Base-by-base conservation (phyloP, 768 basidiomycete species). In the Auriscalpium vulgare region DNA sequence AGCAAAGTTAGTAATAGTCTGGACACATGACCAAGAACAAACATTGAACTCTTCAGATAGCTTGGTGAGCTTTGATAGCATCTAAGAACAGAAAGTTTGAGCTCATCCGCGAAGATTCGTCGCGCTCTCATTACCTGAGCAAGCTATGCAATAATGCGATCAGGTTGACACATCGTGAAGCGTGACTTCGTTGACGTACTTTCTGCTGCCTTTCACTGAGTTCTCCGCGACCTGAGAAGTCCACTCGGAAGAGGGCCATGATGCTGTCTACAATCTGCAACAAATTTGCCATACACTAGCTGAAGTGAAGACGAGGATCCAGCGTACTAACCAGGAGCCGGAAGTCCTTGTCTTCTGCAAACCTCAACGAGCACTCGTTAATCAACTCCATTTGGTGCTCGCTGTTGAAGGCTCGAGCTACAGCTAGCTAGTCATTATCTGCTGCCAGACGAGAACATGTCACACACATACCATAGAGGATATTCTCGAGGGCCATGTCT, bases 341-440 rank as follows among this genome's bases (percentile, higher is more conserved):
- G 63, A 84, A 92, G 64, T 89, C 87, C 65, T 88, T 91, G 68
- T 93, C 91, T 66, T 94, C 92, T 0, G 91, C 88, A 65, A 94
- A 91, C 50, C 91, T 84, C 57, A 85, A 75, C 2, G 91, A 91
- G 62, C 90, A 89, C 68, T 91, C 88, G 64, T 90, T 91, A 69
- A 93, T 91, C 38, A 94, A 76, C 65, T 94, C 91, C 91, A 93
- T 92, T 88, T 92, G 92, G 60, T 95, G 91, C 72, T 95, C 92
- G 67, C 90, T 93, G 60, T 95, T 95, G 69, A 87, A 89, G 19
- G 91, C 93, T 9, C 91, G 81, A 17, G 89, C 91, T 94, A 60
- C 40, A 57, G 58, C 56, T 63, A 57, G 58, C 56, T 63, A 55
- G 52, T 61, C 61, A 57, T 61, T 63, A 56, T 48, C 16, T 16